Base-by-base conservation (phyloP, 768 basidiomycete species). In the Zangia roseola region DNA sequence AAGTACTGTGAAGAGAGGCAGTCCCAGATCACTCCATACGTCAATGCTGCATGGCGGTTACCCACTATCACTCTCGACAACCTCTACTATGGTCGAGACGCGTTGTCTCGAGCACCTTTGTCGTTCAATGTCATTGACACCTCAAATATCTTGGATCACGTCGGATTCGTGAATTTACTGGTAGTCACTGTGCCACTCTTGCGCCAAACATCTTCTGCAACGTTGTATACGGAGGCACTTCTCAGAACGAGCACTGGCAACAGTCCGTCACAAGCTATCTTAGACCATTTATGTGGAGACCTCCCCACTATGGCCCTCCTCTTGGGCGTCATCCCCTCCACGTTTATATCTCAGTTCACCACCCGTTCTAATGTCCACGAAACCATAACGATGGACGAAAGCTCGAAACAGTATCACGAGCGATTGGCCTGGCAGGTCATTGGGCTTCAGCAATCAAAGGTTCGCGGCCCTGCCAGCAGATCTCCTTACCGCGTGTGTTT, bases 71-170 rank as follows among this genome's bases (percentile, higher is more conserved):
- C 45, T 4, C 47, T 68, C 14, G 62, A 67, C 21, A 39, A 46
- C 17, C 38, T 39, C 8, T 43, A 21, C 6, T 70, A 68, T 35
- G 55, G 61, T 1, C 30, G 12, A 10, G 19, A 26, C 17, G 48
- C 54, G 1, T 16, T 10, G 1, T 54, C 43, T 6, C 45, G 41
- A 0, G 66, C 66, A 1, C 66, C 66, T 4, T 21, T 55, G n/a
- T 56, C 50, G 10, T 68, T 70, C 49, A 55, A 68, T 19, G 59
- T 65, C 14, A 68, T 68, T 17, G 66, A 68, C 8, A 66, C 66
- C 6, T 68, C 68, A 0, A 68, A 68, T 10, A 20, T 69, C 14
- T 13, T 54, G 21, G 66, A 68, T 20, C 50, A 62, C 6, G 26
- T 49, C 1, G 68, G 66, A 1, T 45, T 68, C 2, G 10, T 69